Conservation (phyloP, 768 basidiomycete species). For the Podaxis sp. region DNA sequence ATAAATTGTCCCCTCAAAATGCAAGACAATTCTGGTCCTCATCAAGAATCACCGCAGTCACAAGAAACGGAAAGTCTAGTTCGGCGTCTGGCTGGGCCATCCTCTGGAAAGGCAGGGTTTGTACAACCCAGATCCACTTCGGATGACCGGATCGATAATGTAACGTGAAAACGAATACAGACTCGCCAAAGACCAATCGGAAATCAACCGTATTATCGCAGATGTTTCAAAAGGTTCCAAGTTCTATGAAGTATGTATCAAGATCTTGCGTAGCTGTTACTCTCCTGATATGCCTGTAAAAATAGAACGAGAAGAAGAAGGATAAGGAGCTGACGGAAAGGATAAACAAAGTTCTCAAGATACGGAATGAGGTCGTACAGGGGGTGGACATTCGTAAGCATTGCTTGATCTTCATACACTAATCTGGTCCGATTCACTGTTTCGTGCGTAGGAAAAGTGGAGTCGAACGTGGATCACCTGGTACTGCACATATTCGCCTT, state of each 20-base stretch:
- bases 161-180: conserved; percentile 30
- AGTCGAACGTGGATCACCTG: conserved; percentile 64
- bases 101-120: conserved; percentile 86
- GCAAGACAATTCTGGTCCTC: background rate
- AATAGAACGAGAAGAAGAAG: conserved; percentile 85
- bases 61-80: conserved; percentile 72
- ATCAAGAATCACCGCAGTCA: conserved; percentile 33
- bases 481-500: conserved; percentile 34
- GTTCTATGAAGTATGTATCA: conserved; percentile 70
- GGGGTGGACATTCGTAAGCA: conserved; percentile 58
- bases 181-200: conserved; percentile 74
- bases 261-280: background rate
- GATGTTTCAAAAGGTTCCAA: conserved; percentile 93
- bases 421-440: conserved; percentile 18
- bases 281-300: conserved; percentile 13
- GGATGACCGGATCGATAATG: background rate
- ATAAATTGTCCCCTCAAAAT: background rate
- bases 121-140: conserved; percentile 22
- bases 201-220: conserved; percentile 86
- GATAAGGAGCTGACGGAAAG: conserved; percentile 82
- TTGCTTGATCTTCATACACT: background rate
- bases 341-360: conserved; percentile 68
- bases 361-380: conserved; percentile 56
- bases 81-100: conserved; percentile 83
- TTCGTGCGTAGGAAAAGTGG: conserved; percentile 49